phyloP scores from a whole-genome alignment of 768 basidiomycete species.

The Naematelia aurantialba region DNA sequence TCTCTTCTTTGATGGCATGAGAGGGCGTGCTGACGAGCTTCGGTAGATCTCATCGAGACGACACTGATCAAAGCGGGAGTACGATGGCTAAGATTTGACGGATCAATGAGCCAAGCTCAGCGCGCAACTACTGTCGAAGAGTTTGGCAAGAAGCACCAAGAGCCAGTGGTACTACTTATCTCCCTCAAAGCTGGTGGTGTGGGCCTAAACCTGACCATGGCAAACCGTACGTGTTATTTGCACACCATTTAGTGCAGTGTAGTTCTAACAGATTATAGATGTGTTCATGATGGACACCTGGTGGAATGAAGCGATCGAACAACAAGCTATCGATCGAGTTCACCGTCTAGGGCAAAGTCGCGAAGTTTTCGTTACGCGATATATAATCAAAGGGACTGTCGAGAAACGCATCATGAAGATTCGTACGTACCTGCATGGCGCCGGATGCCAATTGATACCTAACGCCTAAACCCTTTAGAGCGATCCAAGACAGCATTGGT shows the following conservation, averaged over 20 bases:
- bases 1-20: not conserved
- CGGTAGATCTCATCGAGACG: slow-evolving; percentile 44
- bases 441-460: not conserved
- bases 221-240: slow-evolving; percentile 35
- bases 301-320: slow-evolving; percentile 50
- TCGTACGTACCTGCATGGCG: slow-evolving; percentile 27
- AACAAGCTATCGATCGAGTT: slow-evolving; percentile 50
- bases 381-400: slow-evolving; percentile 49
- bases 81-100: slow-evolving; percentile 67
- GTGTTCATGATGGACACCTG: slow-evolving; percentile 50
- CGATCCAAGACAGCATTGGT: slow-evolving; percentile 48
- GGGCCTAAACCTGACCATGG: slow-evolving; percentile 67
- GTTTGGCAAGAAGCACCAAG: slow-evolving; percentile 67
- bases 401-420: slow-evolving; percentile 48
- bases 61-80: slow-evolving; percentile 43
- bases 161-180: slow-evolving; percentile 61
- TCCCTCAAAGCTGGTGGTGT: slow-evolving; percentile 72
- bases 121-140: slow-evolving; percentile 68
- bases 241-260: not conserved
- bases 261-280: slow-evolving; percentile 22
- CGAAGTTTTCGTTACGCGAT: slow-evolving; percentile 48
- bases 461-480: slow-evolving; percentile 21
- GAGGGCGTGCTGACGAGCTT: slow-evolving; percentile 2
- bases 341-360: slow-evolving; percentile 48
- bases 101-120: slow-evolving; percentile 83